These are phyloP conservation scores for Digitaria exilis DNA, from an alignment of 202 grass and related monocot species.

Conservation along the genomic window DNA sequence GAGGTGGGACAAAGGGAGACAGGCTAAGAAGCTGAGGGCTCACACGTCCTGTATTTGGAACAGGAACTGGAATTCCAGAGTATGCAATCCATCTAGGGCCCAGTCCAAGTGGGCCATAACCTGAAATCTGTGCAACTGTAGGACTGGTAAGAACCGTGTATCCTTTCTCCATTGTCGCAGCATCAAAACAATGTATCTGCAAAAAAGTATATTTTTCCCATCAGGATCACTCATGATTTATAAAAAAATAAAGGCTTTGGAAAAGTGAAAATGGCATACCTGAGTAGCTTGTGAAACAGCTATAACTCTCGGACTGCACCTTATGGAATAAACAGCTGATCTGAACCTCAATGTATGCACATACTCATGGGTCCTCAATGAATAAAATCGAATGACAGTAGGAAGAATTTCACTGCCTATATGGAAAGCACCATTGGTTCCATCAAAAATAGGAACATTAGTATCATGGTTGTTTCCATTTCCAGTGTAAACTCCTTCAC, in stretches of 20 bases:
- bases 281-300: conserved; percentile 81
- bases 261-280: conserved; percentile 56
- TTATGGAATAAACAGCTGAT: conserved; percentile 81
- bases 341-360: conserved; percentile 83
- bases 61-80: conserved; percentile 65
- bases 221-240: conserved; percentile 30
- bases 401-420: conserved; percentile 57
- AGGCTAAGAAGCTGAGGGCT: conserved; percentile 72
- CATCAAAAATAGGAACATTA: conserved; percentile 51
- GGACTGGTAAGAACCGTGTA: conserved; percentile 75
- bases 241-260: conserved; percentile 1
- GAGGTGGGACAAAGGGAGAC: conserved; percentile 34
- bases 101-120: conserved; percentile 85
- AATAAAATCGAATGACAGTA: conserved; percentile 81
- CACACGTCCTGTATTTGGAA: conserved; percentile 65
- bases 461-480: conserved; percentile 48
- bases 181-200: conserved; percentile 97
- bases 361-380: conserved; percentile 70
- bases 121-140: conserved; percentile 56
- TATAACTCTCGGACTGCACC: conserved; percentile 78
- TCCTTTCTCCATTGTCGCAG: conserved; percentile 71
- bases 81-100: conserved; percentile 91
- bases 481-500: conserved; percentile 55
- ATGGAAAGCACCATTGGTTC: conserved; percentile 55
- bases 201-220: conserved; percentile 37